These are phyloP conservation scores for Hanseniaspora guilliermondii DNA, from an alignment of 805 yeast genomes.

Conservation along the genomic window DNA sequence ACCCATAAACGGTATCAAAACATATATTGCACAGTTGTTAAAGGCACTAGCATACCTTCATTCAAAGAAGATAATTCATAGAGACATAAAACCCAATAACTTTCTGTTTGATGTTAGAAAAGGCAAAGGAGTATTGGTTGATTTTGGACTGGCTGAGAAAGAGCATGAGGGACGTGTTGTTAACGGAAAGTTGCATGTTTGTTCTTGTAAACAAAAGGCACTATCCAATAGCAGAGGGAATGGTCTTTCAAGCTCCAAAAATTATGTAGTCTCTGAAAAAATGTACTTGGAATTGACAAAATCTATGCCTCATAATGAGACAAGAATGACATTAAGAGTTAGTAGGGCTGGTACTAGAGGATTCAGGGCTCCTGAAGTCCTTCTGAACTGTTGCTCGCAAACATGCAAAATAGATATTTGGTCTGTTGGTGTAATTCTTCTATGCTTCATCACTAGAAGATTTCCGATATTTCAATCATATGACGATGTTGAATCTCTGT, in stretches of 20 bases:
- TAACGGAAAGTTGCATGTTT: slow-evolving; percentile 19
- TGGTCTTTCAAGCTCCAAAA: background rate
- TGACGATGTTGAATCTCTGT: slow-evolving; percentile 83
- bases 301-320: slow-evolving; percentile 81
- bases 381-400: slow-evolving; percentile 76
- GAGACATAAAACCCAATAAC: slow-evolving; percentile 84
- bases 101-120: slow-evolving; percentile 52
- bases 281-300: slow-evolving; percentile 28
- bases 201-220: slow-evolving; percentile 17
- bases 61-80: slow-evolving; percentile 63
- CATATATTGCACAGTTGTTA: slow-evolving; percentile 67
- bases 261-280: slow-evolving; percentile 16
- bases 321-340: slow-evolving; percentile 79
- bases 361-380: slow-evolving; percentile 85
- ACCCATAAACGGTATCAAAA: slow-evolving; percentile 65
- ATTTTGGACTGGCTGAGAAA: slow-evolving; percentile 82
- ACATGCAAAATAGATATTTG: slow-evolving; percentile 73
- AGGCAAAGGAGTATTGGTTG: slow-evolving; percentile 75
- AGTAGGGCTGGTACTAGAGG: slow-evolving; percentile 96
- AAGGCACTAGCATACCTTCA: slow-evolving; percentile 62
- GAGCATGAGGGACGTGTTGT: slow-evolving; percentile 20
- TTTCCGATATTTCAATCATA: slow-evolving; percentile 91
- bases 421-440: slow-evolving; percentile 82
- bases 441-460: slow-evolving; percentile 63
- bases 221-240: background rate